A percentile compares a stretch with the other conserved stretches of the same genome.
These are phyloP conservation scores for Starmerella apicola DNA, from an alignment of 805 yeast genomes.

Conservation along the genomic window DNA sequence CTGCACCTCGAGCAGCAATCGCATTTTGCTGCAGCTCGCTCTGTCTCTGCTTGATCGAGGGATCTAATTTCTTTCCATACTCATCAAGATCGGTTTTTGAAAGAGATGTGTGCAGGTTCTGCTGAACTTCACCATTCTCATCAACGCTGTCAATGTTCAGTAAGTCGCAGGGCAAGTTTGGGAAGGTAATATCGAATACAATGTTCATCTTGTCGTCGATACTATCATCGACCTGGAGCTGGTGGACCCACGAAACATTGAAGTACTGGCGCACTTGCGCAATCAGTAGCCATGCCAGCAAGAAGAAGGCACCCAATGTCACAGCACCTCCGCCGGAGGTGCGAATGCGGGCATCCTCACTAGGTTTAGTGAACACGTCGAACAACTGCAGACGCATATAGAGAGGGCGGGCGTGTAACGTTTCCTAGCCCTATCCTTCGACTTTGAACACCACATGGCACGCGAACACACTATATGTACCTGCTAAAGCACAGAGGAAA, in stretches of 20 bases:
- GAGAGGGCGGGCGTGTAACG: background rate
- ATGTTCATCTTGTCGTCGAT: slow-evolving; percentile 57
- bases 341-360: slow-evolving; percentile 80
- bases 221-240: slow-evolving; percentile 62
- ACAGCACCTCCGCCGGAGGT: slow-evolving; percentile 86
- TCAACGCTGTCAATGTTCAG: slow-evolving; percentile 80
- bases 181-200: slow-evolving; percentile 71
- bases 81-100: slow-evolving; percentile 50
- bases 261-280: slow-evolving; percentile 71
- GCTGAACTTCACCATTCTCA: slow-evolving; percentile 69
- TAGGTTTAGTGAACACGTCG: slow-evolving; percentile 89
- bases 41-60: slow-evolving; percentile 34
- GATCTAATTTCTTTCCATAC: slow-evolving; percentile 38
- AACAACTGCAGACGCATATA: slow-evolving; percentile 17
- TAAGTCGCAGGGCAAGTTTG: slow-evolving; percentile 69
- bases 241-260: slow-evolving; percentile 58
- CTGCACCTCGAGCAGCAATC: slow-evolving; percentile 22
- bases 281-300: slow-evolving; percentile 49
- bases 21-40: slow-evolving; percentile 24
- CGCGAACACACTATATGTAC: background rate
- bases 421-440: background rate
- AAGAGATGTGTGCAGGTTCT: slow-evolving; percentile 64
- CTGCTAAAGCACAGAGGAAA: too few species aligned
- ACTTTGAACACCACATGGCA: background rate
- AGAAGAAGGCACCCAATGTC: slow-evolving; percentile 54